Conservation (phyloP, 2,329 filamentous ascomycete species). For the Grosmannia huntii region DNA sequence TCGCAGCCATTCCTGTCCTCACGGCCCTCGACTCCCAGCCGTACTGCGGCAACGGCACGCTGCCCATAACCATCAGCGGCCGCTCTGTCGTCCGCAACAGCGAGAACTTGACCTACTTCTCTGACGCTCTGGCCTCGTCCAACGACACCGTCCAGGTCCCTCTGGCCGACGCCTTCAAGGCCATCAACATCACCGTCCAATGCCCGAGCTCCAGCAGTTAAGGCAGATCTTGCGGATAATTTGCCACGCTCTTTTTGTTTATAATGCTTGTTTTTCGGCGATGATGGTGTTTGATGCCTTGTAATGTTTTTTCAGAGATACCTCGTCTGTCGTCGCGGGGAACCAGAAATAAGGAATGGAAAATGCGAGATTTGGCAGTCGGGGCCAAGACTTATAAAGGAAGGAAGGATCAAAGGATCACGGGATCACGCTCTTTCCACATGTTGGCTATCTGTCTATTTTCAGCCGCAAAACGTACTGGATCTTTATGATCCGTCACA, state of each 20-base stretch:
- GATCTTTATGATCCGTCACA: no score
- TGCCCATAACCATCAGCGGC: constrained; percentile 43
- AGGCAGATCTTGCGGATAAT: not conserved
- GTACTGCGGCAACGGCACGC: constrained; percentile 39
- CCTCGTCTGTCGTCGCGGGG: not conserved
- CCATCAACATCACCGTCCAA: constrained; percentile 17
- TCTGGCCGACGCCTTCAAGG: constrained; percentile 30
- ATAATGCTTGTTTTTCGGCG: not conserved
- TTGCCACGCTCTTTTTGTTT: not conserved
- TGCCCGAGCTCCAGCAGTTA: constrained; percentile 7
- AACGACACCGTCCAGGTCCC: constrained; percentile 41
- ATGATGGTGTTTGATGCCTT: not conserved
- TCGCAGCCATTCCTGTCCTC: constrained; percentile 38
- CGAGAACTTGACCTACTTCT: constrained; percentile 41
- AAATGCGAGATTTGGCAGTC: no score
- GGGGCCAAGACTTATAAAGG: no score
- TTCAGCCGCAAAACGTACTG: no score
- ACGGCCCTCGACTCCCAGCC: constrained; percentile 25
- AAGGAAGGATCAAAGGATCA: no score
- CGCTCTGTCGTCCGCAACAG: constrained; percentile 37
- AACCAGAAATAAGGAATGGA: no score
- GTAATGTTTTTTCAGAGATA: not conserved
- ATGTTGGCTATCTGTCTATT: no score
- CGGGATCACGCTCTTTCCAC: no score
- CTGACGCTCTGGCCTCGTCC: constrained; percentile 36